Base-by-base conservation (phyloP, 495 filamentous ascomycete genomes). In the Rostrohypoxylon terebratum region DNA sequence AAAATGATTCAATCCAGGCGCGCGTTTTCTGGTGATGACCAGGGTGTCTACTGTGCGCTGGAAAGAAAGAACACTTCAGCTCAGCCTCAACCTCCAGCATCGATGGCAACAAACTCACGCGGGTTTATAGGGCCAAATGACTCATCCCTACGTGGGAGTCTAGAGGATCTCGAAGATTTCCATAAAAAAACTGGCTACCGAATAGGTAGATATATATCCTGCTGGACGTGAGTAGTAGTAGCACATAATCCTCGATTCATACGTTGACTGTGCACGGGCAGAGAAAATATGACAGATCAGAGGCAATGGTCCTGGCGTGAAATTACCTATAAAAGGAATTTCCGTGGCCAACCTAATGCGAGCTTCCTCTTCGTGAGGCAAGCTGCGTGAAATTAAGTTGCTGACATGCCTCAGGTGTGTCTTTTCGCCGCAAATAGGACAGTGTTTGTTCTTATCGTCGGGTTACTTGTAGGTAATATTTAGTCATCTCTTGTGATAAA, bases 201-300 rank as follows among this genome's bases (percentile, higher is more conserved):
- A 57, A 11, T 8, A 9, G 6, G 28, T 28, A 28, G 47, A 25
- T n/a, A 28, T 31, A 28, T 53, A n/a, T 16, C 42, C 16, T 47
- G 18, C 21, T 10, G 28, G 34, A 16, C 58, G 23, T 45, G 18
- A 11, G 47, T 53, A 25, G 58, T 36, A 63, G 66, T 74, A 67
- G 16, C 18, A 61, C 65, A 38, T 16, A 28, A 72, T 70, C 45
- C 51, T 63, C 28, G 55, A 31, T 68, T 42, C 16, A 48, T 40
- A 50, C 38, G 9, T 33, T 36, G 55, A 63, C 66, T 53, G 51
- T 50, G 42, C 44, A 25, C 28, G 40, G 53, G 20, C 54, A 67
- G 54, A n/a, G 44, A 33, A 70, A 73, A 77, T 70, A 61, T 77
- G 76, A 77, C 59, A 77, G 59, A 66, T 77, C 75, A 77, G 62